A percentile compares a stretch with the other conserved stretches of the same genome.
phyloP scores from a whole-genome alignment of 106 monocot genomes.

The Platanthera zijinensis region DNA sequence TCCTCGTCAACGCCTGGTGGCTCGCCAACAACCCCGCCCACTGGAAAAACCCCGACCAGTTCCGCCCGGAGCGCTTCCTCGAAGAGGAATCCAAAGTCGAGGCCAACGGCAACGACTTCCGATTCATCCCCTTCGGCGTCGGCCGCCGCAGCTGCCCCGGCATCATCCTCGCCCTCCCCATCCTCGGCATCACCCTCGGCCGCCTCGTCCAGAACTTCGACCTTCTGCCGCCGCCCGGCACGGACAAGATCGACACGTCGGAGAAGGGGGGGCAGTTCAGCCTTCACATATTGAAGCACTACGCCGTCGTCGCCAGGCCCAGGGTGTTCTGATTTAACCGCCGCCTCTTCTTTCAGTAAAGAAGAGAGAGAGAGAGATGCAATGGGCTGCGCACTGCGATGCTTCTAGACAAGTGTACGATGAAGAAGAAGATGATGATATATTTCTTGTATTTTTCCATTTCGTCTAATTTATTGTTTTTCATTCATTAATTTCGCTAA shows the following conservation, averaged over 20 bases:
- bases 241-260: slow-evolving; percentile 50
- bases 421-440: too few species aligned
- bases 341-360: too few species aligned
- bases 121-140: slow-evolving; percentile 62
- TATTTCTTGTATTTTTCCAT: too few species aligned
- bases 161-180: slow-evolving; percentile 76
- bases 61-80: slow-evolving; percentile 71
- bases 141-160: slow-evolving; percentile 69
- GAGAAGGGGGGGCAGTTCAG: slow-evolving; percentile 90
- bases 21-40: slow-evolving; percentile 57
- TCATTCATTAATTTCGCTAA: too few species aligned
- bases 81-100: slow-evolving; percentile 63
- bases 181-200: slow-evolving; percentile 65
- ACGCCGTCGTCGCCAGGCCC: slow-evolving; percentile 69
- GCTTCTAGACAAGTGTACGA: too few species aligned
- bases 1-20: slow-evolving; percentile 80
- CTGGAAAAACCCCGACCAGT: slow-evolving; percentile 71
- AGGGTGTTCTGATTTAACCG: slow-evolving; percentile 18
- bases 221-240: slow-evolving; percentile 56
- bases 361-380: too few species aligned
- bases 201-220: slow-evolving; percentile 74
- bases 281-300: slow-evolving; percentile 62
- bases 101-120: slow-evolving; percentile 65
- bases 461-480: too few species aligned
- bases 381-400: too few species aligned